phyloP scores from a whole-genome alignment of 176 grass and related monocot genomes.

The Triticum timopheevii region DNA sequence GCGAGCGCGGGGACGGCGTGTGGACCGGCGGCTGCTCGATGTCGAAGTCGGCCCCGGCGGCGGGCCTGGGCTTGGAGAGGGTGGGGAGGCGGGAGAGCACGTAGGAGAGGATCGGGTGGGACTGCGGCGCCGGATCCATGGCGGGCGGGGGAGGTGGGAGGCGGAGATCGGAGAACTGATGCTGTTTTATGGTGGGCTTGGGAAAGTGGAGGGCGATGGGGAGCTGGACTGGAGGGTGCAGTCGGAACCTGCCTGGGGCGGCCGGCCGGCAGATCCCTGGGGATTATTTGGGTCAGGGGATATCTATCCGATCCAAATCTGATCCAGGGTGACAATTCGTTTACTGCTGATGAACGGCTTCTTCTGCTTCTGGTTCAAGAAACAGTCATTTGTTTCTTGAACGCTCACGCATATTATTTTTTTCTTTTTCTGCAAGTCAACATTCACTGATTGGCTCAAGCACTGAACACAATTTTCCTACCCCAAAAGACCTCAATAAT shows the following conservation, averaged over 20 bases:
- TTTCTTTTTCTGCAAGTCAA: background rate
- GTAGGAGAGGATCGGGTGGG: conserved; percentile 90
- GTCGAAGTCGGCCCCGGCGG: conserved; percentile 36
- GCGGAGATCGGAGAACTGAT: background rate
- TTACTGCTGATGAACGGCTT: background rate
- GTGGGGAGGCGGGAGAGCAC: conserved; percentile 60
- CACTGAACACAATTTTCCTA: background rate
- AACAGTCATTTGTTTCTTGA: background rate
- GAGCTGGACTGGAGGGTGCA: background rate
- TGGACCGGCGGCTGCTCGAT: conserved; percentile 63
- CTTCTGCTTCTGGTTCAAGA: background rate
- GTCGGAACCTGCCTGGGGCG: background rate
- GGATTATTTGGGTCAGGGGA: background rate
- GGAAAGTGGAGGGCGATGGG: background rate
- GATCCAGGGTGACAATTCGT: background rate
- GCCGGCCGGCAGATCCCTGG: conserved; percentile 13
- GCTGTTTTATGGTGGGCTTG: conserved; percentile 2
- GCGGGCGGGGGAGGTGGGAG: background rate
- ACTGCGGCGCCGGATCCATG: conserved; percentile 86
- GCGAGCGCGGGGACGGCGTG: conserved; percentile 36
- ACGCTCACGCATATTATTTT: background rate
- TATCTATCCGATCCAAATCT: background rate
- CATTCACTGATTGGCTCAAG: background rate
- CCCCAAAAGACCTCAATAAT: background rate
- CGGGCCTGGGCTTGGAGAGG: conserved; percentile 38